These are phyloP conservation scores for Eutrema yunnanense DNA, from an alignment of 345 rosid species.

Conservation along the genomic window DNA sequence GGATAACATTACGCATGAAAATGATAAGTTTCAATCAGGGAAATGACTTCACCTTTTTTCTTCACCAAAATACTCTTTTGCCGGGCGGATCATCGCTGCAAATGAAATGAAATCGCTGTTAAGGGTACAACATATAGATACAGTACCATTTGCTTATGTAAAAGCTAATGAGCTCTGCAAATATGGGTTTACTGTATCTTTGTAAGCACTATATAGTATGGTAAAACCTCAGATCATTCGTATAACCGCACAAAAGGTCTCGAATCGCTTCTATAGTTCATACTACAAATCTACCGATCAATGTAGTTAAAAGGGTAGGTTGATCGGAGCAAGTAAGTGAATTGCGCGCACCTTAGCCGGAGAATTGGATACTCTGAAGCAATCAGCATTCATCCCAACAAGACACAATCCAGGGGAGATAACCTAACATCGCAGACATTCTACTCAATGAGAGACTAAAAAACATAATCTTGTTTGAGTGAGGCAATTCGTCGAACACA, in stretches of 20 bases:
- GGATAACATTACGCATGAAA: neutral
- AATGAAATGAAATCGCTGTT: neutral
- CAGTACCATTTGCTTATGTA: neutral
- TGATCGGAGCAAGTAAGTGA: constrained; percentile 4
- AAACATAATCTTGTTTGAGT: neutral
- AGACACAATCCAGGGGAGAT: constrained; percentile 82
- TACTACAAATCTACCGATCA: neutral
- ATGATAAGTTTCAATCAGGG: neutral
- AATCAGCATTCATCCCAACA: constrained; percentile 74
- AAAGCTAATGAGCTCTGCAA: neutral
- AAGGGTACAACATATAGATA: neutral
- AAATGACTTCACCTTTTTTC: constrained; percentile 2
- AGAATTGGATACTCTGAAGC: constrained; percentile 47
- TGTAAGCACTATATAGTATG: neutral
- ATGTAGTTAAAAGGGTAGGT: neutral
- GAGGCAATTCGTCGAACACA: constrained; percentile 28
- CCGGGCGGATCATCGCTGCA: neutral
- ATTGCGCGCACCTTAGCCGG: constrained; percentile 50
- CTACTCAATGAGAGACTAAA: neutral
- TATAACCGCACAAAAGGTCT: neutral
- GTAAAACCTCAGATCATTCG: neutral
- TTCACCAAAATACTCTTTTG: neutral
- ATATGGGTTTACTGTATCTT: constrained; percentile 1
- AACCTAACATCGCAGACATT: constrained; percentile 30
- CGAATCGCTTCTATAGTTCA: neutral